These are phyloP conservation scores for Helicocarpus griseus DNA, from an alignment of 2,329 filamentous ascomycete genomes.

Conservation along the genomic window DNA sequence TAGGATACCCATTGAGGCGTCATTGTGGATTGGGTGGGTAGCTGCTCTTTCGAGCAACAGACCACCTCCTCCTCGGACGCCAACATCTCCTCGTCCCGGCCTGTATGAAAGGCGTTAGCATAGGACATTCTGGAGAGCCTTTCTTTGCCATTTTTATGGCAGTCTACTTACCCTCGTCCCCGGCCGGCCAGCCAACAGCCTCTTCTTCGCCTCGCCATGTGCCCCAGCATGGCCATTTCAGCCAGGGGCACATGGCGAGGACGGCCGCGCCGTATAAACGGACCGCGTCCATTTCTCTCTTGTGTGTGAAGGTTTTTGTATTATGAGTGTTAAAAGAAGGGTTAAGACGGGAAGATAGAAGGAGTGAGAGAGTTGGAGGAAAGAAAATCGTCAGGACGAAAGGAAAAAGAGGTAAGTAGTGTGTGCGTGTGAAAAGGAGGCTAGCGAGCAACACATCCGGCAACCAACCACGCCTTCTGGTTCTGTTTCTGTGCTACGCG, in stretches of 20 bases:
- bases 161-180: neutral
- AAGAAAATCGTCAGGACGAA: no score
- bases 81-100: neutral
- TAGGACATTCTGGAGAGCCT: neutral
- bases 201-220: neutral
- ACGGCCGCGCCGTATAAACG: neutral
- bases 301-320: neutral
- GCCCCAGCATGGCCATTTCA: neutral
- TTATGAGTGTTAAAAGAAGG: neutral
- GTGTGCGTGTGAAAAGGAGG: no score
- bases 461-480: no score
- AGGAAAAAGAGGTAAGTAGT: no score
- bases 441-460: no score
- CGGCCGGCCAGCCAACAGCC: neutral
- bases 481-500: no score
- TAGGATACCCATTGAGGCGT: neutral
- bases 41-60: neutral
- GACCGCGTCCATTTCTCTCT: neutral
- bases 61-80: neutral
- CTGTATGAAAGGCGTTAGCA: neutral
- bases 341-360: neutral
- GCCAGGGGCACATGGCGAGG: neutral
- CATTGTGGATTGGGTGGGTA: neutral
- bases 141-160: neutral
- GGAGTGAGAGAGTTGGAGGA: neutral